Evolutionary conservation across 2,329 filamentous ascomycete species (phyloP).

Genomic region (Ophiostoma sp.): DNA sequence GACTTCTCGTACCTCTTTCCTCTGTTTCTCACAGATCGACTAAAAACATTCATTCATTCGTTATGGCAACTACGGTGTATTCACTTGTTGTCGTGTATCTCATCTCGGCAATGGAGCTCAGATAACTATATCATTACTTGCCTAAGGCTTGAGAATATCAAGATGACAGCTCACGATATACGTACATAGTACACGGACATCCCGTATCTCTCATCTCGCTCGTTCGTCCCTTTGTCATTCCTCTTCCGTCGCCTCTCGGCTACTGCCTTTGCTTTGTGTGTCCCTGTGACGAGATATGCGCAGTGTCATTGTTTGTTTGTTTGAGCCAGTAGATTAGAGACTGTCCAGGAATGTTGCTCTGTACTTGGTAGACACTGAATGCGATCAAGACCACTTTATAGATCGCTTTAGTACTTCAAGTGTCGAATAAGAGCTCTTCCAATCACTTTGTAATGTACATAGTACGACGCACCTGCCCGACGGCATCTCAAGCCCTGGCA

Average conservation of each 20-base stretch:
- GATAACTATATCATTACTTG: neutral
- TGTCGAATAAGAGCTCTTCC: neutral
- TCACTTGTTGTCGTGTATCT: neutral
- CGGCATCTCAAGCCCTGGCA: neutral
- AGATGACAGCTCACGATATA: neutral
- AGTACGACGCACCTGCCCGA: neutral
- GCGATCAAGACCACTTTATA: too few relatives aligned
- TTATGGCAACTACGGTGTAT: neutral
- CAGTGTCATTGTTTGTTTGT: slow-evolving; percentile 12
- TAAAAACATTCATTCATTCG: neutral
- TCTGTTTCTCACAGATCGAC: neutral
- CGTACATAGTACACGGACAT: neutral
- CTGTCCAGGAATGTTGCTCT: neutral
- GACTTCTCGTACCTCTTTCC: neutral
- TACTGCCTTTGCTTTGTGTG: slow-evolving; percentile 5
- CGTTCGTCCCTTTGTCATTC: neutral
- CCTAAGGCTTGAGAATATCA: neutral
- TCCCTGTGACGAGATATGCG: neutral
- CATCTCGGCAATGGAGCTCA: neutral
- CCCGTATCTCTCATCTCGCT: slow-evolving; percentile 3
- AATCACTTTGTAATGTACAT: neutral
- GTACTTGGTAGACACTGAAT: neutral
- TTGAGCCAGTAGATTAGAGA: neutral
- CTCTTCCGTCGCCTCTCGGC: neutral
- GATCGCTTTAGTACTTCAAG: neutral